Evolutionary conservation across 305 asterid genomes (phyloP).

Genomic region (Fraxinus velutina): DNA sequence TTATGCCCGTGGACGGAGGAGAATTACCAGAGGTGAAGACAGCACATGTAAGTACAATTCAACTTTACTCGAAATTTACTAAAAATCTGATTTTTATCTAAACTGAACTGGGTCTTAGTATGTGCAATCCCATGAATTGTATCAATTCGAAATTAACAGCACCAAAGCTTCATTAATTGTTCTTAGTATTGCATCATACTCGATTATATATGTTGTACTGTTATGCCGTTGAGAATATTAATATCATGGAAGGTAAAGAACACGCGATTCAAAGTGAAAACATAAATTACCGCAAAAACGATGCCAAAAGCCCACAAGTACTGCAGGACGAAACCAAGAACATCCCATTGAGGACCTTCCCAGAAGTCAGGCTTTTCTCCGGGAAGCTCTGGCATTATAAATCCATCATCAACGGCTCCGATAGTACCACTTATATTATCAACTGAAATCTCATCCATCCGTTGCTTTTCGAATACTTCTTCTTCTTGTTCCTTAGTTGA

Average conservation of each 20-base stretch:
- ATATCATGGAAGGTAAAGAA: background rate
- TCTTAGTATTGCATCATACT: background rate
- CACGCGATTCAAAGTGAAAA: background rate
- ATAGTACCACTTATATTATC: background rate
- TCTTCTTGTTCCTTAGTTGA: conserved; percentile 43
- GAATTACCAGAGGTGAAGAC: background rate
- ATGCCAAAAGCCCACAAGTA: conserved; percentile 93
- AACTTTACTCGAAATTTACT: background rate
- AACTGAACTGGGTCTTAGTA: background rate
- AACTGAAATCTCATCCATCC: conserved; percentile 23
- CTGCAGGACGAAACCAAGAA: conserved; percentile 75
- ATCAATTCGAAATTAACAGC: background rate
- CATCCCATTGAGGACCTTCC: conserved; percentile 92
- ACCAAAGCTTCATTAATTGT: background rate
- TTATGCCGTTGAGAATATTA: background rate
- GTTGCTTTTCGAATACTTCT: conserved; percentile 21
- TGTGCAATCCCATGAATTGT: background rate
- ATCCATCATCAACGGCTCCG: conserved; percentile 48
- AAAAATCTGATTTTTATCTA: background rate
- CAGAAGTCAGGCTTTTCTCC: conserved; percentile 65
- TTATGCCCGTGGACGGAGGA: background rate
- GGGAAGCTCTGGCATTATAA: conserved; percentile 71
- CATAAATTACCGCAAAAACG: conserved; percentile 62
- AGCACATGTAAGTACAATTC: background rate
- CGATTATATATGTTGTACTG: background rate